A percentile compares a stretch with the other conserved stretches of the same genome.
phyloP scores from a whole-genome alignment of 768 basidiomycete genomes.

The Pisolithus tinctorius region DNA sequence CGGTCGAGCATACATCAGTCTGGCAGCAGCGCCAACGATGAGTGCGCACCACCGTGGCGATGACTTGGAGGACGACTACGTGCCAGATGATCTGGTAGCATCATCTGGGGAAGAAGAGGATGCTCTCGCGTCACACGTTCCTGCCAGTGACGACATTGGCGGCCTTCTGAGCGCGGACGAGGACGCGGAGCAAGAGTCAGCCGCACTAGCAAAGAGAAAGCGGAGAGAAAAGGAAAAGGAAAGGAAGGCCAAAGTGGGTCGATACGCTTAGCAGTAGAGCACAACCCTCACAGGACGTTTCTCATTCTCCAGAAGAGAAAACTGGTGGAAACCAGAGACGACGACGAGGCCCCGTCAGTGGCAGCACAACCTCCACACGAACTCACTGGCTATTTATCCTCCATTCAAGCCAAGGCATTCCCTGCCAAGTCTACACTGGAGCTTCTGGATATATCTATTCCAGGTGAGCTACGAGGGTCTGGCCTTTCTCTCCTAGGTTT shows the following conservation, averaged over 20 bases:
- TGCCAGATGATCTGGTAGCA: constrained; percentile 61
- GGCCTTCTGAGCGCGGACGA: constrained; percentile 42
- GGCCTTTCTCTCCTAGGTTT: constrained; percentile 24
- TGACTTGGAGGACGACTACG: constrained; percentile 81
- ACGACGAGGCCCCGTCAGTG: constrained; percentile 35
- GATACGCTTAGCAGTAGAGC: not conserved
- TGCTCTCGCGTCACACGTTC: constrained; percentile 19
- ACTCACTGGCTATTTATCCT: constrained; percentile 57
- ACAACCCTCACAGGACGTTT: constrained; percentile 3
- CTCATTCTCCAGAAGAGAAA: constrained; percentile 50
- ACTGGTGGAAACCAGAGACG: constrained; percentile 40
- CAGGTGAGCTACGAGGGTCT: constrained; percentile 44
- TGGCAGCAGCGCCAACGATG: constrained; percentile 5
- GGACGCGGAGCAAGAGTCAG: constrained; percentile 29
- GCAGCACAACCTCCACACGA: constrained; percentile 50
- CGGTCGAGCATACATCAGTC: not conserved
- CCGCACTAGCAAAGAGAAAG: constrained; percentile 53
- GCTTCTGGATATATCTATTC: constrained; percentile 70
- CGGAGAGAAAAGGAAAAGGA: constrained; percentile 70
- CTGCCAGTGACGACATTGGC: constrained; percentile 30
- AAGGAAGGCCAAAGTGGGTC: constrained; percentile 57
- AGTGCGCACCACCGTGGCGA: constrained; percentile 46
- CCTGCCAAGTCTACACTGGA: constrained; percentile 69
- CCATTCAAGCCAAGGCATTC: constrained; percentile 65
- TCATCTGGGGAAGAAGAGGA: constrained; percentile 51